Base-by-base conservation (phyloP, 352 stramenopile species). In the Elongisporangium undulatum region DNA sequence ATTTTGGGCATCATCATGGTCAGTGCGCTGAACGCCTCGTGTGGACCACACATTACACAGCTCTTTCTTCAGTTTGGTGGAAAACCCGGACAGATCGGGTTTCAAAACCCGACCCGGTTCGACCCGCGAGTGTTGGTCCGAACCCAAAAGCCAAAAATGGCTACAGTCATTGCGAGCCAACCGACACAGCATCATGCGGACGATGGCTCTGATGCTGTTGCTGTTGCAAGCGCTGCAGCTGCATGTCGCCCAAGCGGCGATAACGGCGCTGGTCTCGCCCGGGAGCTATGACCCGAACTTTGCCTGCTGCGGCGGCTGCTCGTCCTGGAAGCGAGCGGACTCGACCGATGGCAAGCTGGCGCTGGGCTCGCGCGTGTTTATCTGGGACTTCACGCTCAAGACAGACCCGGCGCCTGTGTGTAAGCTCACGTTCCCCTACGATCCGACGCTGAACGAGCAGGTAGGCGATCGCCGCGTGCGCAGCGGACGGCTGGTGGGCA, bases 351-450 rank as follows among this genome's bases (percentile, higher is more conserved):
- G 52, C 15, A 85, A 88, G 55, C 57, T 92, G 26, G 20, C 67
- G 7, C 85, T 64, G 1, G 79, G 76, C 12, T 66, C 79, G 17
- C 69, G 67, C 20, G 57, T 89, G 10, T 87, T 92, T 55, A 87
- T 92, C 45, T 92, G 82, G 82, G 73, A 90, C 52, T 63, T 61
- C 49, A 78, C 77, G 39, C 68, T 90, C 59, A 89, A 90, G 70
- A 87, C 63, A 13, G 51, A 73, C 17, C 78, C 78, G 4, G 53
- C 75, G 9, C 55, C 63, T 1, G 62, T 73, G 10, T 92, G 79
- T 52, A 39, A 67, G 17, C 19, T 71, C 38, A 81, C 82, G 45
- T 92, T 90, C 21, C 79, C 79, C 6, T 90, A 88, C 58, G 82
- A 89, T 20, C 75, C 72, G 38, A 67, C 64, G 4, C 56, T 83